Percentiles rank a stretch among this genome's conserved stretches.
Evolutionary conservation across 2,329 filamentous ascomycete genomes (phyloP).

Genomic region (Talaromyces sp.): DNA sequence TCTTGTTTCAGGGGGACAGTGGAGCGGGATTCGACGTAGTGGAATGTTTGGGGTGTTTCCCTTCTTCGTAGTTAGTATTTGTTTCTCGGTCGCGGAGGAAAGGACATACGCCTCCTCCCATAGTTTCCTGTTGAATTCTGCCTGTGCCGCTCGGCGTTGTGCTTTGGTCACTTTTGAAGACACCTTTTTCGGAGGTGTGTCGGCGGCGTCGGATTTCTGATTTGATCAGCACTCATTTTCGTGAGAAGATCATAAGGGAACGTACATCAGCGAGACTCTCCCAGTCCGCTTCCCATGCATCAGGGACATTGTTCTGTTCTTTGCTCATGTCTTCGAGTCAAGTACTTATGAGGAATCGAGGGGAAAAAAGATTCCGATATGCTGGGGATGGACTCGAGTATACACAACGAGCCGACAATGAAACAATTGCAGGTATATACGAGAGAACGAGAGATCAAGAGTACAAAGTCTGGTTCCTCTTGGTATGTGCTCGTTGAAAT

Average conservation of each 20-base stretch:
- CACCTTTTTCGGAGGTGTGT: slow-evolving; percentile 44
- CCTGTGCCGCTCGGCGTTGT: slow-evolving; percentile 75
- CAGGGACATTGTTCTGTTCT: slow-evolving; percentile 59
- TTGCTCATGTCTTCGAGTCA: slow-evolving; percentile 38
- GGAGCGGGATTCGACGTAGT: slow-evolving; percentile 68
- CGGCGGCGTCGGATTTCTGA: slow-evolving; percentile 36
- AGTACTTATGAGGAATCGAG: background rate
- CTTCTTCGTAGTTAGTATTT: slow-evolving; percentile 41
- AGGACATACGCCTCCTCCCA: slow-evolving; percentile 78
- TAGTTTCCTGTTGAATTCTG: slow-evolving; percentile 77
- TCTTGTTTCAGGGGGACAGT: slow-evolving; percentile 64
- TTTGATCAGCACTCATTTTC: slow-evolving; percentile 13
- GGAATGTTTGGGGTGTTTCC: slow-evolving; percentile 70
- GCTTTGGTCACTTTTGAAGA: slow-evolving; percentile 65
- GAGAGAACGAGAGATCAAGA: background rate
- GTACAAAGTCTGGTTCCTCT: background rate
- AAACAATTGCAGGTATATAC: background rate
- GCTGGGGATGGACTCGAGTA: background rate
- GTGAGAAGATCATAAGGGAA: background rate
- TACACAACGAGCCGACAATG: background rate
- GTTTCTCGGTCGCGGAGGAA: background rate
- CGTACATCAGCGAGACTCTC: slow-evolving; percentile 71
- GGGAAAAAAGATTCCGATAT: background rate
- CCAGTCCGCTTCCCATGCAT: slow-evolving; percentile 95
- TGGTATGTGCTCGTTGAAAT: background rate